phyloP scores from a whole-genome alignment of 2,329 filamentous ascomycete genomes.

The Fusarium pseudonygamai region DNA sequence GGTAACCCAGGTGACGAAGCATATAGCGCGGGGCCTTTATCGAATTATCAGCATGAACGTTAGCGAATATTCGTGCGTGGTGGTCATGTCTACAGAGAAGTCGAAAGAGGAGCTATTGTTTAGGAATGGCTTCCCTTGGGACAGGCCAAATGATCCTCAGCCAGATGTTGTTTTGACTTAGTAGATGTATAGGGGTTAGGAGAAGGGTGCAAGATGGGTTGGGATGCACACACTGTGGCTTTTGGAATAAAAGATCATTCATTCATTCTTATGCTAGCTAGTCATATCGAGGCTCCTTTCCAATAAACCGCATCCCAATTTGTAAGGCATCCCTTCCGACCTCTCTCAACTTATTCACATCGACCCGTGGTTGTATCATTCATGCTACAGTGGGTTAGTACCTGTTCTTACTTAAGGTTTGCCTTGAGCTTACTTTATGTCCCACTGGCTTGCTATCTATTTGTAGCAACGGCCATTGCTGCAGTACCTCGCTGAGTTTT shows the following conservation, averaged over 20 bases:
- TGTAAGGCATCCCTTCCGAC: rapidly evolving
- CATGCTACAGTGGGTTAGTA: not conserved
- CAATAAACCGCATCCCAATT: not conserved
- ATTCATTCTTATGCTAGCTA: not conserved
- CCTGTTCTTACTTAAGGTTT: rapidly evolving
- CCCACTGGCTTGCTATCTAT: not conserved
- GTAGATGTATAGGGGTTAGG: too few relatives aligned
- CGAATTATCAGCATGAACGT: not conserved
- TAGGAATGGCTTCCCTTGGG: not conserved
- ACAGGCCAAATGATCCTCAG: not conserved
- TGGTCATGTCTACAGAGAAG: not conserved
- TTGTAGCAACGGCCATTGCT: slow-evolving; percentile 21
- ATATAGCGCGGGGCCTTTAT: not conserved
- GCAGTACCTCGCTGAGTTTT: slow-evolving; percentile 21
- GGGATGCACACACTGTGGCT: rapidly evolving
- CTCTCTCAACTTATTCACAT: rapidly evolving
- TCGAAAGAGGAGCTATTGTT: not conserved
- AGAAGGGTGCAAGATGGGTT: rapidly evolving
- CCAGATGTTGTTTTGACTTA: not conserved
- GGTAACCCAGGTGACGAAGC: not conserved
- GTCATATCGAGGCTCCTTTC: rapidly evolving
- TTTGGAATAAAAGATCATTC: not conserved
- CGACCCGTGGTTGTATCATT: rapidly evolving
- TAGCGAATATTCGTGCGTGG: not conserved
- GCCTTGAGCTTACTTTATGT: not conserved